Conservation (phyloP, 805 yeast genomes). For the Ogataea ganodermae region DNA sequence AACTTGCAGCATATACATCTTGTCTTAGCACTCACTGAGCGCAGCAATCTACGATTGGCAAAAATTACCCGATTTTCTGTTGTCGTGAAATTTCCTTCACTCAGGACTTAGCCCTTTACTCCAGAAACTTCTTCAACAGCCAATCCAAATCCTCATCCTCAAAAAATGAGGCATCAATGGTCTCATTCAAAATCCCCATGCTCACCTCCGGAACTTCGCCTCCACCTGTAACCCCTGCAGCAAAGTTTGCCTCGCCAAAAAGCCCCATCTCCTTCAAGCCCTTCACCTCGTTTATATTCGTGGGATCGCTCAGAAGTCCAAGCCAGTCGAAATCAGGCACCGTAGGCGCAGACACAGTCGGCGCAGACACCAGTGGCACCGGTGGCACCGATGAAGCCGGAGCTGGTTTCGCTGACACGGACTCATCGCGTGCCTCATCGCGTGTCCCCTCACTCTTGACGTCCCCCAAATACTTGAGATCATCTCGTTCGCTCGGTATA, state of each 20-base stretch:
- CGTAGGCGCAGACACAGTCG: no score
- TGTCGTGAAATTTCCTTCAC: no score
- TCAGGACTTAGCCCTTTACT: neutral
- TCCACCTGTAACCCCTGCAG: neutral
- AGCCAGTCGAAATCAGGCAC: conserved; percentile 14
- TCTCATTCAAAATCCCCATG: neutral
- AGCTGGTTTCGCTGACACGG: neutral
- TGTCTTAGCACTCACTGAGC: no score
- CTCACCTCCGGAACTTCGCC: neutral
- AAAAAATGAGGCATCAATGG: neutral
- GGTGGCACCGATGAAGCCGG: no score
- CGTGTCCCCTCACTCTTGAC: neutral
- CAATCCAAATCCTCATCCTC: neutral
- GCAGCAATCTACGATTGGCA: no score
- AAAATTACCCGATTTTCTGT: no score
- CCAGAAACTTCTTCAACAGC: neutral
- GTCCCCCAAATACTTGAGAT: neutral
- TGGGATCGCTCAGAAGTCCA: conserved; percentile 11
- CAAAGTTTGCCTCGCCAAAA: conserved; percentile 2
- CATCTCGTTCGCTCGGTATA: conserved; percentile 10
- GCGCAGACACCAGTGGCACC: no score
- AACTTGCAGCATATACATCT: no score
- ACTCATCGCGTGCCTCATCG: neutral
- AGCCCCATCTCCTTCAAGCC: conserved; percentile 12
- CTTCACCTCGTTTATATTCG: conserved; percentile 12